phyloP scores from a whole-genome alignment of 2,329 filamentous ascomycete genomes.

The Xylariaceae sp. region DNA sequence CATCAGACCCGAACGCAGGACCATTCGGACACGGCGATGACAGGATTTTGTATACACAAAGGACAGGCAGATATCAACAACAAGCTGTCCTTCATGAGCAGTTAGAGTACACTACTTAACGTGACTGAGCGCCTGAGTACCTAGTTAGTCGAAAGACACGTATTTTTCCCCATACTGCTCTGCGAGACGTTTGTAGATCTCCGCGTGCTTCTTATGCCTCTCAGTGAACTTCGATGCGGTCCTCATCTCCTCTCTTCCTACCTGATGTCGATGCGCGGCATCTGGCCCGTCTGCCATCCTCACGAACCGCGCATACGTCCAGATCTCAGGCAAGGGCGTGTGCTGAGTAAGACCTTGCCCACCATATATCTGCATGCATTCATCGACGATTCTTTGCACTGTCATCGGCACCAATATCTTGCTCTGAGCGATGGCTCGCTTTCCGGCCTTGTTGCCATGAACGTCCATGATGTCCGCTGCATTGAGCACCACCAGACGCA shows the following conservation, averaged over 20 bases:
- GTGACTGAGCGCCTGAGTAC: no score
- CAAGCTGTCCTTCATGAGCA: no score
- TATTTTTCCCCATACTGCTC: no score
- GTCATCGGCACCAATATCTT: not conserved
- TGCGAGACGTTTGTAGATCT: no score
- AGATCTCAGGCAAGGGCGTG: not conserved
- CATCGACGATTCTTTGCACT: no score
- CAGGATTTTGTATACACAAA: no score
- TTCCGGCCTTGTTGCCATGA: slow-evolving; percentile 1
- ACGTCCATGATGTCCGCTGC: slow-evolving; percentile 1
- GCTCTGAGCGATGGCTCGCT: slow-evolving; percentile 1
- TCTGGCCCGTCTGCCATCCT: not conserved
- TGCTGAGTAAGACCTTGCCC: slow-evolving; percentile 1
- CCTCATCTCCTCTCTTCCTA: not conserved
- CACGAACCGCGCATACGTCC: slow-evolving; percentile 1
- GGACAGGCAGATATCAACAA: no score
- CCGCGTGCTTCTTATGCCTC: no score
- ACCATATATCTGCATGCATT: slow-evolving; percentile 1
- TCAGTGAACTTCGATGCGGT: not conserved
- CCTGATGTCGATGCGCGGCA: not conserved
- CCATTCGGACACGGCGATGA: no score
- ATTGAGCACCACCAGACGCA: not conserved
- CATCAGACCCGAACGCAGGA: no score
- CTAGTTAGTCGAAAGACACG: no score
- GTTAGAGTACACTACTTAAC: no score